Evolutionary conservation across 495 filamentous ascomycete species (phyloP).

Genomic region (Aspergillus leporis): DNA sequence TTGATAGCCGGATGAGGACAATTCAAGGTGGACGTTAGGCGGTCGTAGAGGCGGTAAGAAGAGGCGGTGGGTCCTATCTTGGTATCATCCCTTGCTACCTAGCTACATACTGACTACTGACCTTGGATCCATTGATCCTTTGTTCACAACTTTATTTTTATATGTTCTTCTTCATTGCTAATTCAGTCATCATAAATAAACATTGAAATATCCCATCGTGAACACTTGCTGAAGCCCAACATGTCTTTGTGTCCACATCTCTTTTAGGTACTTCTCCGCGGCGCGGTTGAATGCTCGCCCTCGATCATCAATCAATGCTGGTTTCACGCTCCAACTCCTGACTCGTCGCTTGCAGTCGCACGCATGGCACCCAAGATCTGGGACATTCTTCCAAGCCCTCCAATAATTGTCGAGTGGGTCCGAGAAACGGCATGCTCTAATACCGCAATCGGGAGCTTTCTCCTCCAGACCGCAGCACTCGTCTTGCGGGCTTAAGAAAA

Average conservation of each 20-base stretch:
- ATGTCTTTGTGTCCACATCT: constrained; percentile 31
- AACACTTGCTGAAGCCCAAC: constrained; percentile 24
- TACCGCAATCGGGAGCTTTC: constrained; percentile 15
- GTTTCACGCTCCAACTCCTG: constrained; percentile 32
- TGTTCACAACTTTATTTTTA: background rate
- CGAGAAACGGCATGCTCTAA: constrained; percentile 25
- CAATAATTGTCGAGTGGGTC: constrained; percentile 34
- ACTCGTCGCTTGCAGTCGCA: constrained; percentile 31
- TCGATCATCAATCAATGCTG: constrained; percentile 28
- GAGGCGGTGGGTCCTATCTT: background rate
- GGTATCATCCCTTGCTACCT: background rate
- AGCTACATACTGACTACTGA: background rate
- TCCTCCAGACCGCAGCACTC: constrained; percentile 30
- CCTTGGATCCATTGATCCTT: background rate
- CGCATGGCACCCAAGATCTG: constrained; percentile 24
- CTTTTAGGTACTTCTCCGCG: constrained; percentile 28
- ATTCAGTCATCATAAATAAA: constrained; percentile 8
- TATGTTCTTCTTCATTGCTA: background rate
- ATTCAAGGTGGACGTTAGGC: constrained; percentile 11
- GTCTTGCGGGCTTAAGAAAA: constrained; percentile 28
- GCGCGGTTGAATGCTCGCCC: constrained; percentile 25
- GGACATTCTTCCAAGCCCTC: constrained; percentile 28
- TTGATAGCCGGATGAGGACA: background rate
- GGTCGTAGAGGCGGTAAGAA: constrained; percentile 18
- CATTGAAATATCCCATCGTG: constrained; percentile 22